Base-by-base conservation (phyloP, 176 grass and related monocot species). In the Leersia perrieri region DNA sequence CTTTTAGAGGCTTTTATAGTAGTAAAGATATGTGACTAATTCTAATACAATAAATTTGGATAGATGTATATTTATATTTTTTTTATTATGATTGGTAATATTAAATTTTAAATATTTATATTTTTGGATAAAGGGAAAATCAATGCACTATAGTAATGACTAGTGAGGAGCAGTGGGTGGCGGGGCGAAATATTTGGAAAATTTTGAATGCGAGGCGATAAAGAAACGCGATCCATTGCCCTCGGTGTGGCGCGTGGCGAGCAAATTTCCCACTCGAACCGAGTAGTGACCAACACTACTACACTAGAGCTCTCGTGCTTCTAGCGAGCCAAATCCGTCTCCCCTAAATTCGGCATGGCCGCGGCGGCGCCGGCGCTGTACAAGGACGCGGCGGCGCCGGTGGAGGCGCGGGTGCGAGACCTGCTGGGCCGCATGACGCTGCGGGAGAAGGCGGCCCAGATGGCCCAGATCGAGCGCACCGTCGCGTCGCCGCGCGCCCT, bases 351-450 rank as follows among this genome's bases (percentile, higher is more conserved):
- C 71, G 3, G 23, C 72, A 76, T 75, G 82, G 63, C 82, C 22
- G 30, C 20, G 29, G 31, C 45, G 25, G 63, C 76, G 11, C 44
- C 45, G 25, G 63, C 76, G 11, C 44, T 87, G n/a, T 95, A 95
- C 78, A 93, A 70, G 68, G 90, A 99, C 60, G 75, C 90, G 10
- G 71, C 49, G 47, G 88, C 84, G 69, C 84, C 90, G 61, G 90
- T 95, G 82, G 96, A 99, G 79, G 70, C 72, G 34, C 79, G 96
- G 41, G 88, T 99, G 35, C 71, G 72, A 5, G 92, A 93, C 82
- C 75, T 95, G 70, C 82, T 99, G 77, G 84, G 79, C 33, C 90
- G 90, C 33, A 99, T 99, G 96, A 99, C 93, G 28, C 87, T 95
- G 58, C 49, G 41, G 68, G 96, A 99, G 93, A 99, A 99, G 82